A percentile compares a stretch with the other conserved stretches of the same genome.
Conservation (phyloP, 192 early-diverging fungal genomes). For the Linnemannia schmuckeri region DNA sequence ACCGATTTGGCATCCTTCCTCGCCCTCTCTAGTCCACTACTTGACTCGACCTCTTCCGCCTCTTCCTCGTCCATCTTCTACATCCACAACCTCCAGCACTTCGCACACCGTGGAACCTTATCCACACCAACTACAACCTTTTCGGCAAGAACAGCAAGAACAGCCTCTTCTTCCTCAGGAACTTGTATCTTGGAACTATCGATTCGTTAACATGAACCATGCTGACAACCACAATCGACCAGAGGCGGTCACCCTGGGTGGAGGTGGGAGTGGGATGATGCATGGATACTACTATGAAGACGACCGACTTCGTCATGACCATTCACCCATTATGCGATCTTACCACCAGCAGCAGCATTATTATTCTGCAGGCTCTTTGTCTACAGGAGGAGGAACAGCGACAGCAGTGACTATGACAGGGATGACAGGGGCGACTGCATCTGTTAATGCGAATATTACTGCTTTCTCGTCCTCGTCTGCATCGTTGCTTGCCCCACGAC, state of each 20-base stretch:
- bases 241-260: background rate
- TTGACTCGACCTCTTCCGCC: constrained; percentile 16
- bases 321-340: background rate
- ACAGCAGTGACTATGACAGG: background rate
- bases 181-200: constrained; percentile 6
- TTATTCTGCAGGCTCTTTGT: background rate
- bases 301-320: background rate
- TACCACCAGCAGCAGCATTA: background rate
- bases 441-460: background rate
- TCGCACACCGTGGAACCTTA: background rate
- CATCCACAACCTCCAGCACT: background rate
- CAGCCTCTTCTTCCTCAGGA: background rate
- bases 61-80: background rate
- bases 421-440: background rate
- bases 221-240: background rate
- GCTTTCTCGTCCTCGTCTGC: background rate
- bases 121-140: background rate
- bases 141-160: background rate
- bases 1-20: constrained; percentile 17
- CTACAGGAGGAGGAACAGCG: background rate
- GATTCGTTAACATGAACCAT: constrained; percentile 4
- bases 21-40: constrained; percentile 20
- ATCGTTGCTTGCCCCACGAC: background rate
- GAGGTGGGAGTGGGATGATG: background rate
- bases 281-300: constrained; percentile 17